Evolutionary conservation across 1,139 yeast species (phyloP).

Genomic region (Hyphopichia burtonii): DNA sequence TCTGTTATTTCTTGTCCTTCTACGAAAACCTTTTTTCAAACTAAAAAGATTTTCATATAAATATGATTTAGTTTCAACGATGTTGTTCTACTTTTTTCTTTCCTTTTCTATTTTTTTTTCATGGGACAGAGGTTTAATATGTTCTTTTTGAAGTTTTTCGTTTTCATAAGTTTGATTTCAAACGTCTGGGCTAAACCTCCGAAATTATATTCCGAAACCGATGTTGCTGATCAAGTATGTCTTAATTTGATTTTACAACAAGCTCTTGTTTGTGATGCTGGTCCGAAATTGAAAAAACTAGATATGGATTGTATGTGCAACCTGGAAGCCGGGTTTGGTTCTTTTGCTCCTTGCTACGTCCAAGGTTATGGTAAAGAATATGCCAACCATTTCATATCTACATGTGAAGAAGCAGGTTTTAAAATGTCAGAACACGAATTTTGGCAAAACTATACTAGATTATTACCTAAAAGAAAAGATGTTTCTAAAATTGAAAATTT

Average conservation of each 20-base stretch:
- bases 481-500: conserved; percentile 9
- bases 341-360: conserved; percentile 16
- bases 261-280: conserved; percentile 1
- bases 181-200: not conserved
- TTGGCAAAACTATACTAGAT: conserved; percentile 9
- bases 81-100: not conserved
- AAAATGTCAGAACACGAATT: conserved; percentile 9
- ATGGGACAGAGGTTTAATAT: too few species aligned
- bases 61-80: too few species aligned
- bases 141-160: not conserved
- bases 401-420: conserved; percentile 9
- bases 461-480: conserved; percentile 6
- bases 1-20: not conserved
- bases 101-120: too few species aligned
- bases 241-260: not conserved
- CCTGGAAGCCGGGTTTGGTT: conserved; percentile 16
- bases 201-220: not conserved
- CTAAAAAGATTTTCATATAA: too few species aligned
- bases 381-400: conserved; percentile 9
- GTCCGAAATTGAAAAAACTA: not conserved
- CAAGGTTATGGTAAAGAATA: conserved; percentile 13
- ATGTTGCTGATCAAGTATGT: not conserved
- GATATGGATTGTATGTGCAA: conserved; percentile 14
- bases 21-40: not conserved
- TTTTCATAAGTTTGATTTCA: not conserved